phyloP scores from a whole-genome alignment of 108 stramenopile species.

The Aurantiochytrium sp. region DNA sequence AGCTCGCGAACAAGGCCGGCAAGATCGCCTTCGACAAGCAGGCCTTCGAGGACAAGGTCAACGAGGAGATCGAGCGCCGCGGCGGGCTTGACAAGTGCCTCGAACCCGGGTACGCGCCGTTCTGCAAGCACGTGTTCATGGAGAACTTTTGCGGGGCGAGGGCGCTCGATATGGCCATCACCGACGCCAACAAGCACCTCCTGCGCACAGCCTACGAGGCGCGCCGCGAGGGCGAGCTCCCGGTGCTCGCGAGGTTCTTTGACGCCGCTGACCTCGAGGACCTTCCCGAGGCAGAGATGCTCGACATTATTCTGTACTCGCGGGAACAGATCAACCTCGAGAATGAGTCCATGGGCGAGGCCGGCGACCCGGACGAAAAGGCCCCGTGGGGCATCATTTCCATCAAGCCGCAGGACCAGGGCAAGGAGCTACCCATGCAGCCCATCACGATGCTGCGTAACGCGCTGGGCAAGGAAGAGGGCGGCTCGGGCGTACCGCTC shows the following conservation, averaged over 20 bases:
- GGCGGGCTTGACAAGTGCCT: conserved; percentile 37
- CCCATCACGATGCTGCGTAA: conserved; percentile 97
- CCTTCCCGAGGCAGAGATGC: conserved; percentile 72
- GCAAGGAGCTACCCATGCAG: conserved; percentile 89
- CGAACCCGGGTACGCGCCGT: conserved; percentile 88
- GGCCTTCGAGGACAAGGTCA: conserved; percentile 36
- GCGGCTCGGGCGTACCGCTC: conserved; percentile 75
- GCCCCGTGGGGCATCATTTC: conserved; percentile 93
- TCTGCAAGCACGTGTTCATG: conserved; percentile 96
- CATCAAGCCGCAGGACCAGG: conserved; percentile 89
- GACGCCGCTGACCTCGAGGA: conserved; percentile 57
- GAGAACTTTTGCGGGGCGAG: conserved; percentile 72
- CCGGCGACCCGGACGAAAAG: not conserved
- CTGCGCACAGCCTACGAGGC: conserved; percentile 79
- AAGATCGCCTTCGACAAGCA: not conserved
- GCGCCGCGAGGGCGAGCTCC: conserved; percentile 79
- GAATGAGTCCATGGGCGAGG: conserved; percentile 74
- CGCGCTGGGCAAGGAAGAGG: conserved; percentile 86
- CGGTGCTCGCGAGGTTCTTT: conserved; percentile 78
- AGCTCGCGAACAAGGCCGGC: not conserved
- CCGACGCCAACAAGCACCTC: conserved; percentile 68
- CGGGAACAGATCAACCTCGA: conserved; percentile 84
- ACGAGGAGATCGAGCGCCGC: conserved; percentile 24
- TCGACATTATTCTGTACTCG: conserved; percentile 89
- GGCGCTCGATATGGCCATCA: conserved; percentile 73